A percentile compares a stretch with the other conserved stretches of the same genome.
Evolutionary conservation across 1,139 yeast species (phyloP).

Genomic region (Suhomyces anneliseae): DNA sequence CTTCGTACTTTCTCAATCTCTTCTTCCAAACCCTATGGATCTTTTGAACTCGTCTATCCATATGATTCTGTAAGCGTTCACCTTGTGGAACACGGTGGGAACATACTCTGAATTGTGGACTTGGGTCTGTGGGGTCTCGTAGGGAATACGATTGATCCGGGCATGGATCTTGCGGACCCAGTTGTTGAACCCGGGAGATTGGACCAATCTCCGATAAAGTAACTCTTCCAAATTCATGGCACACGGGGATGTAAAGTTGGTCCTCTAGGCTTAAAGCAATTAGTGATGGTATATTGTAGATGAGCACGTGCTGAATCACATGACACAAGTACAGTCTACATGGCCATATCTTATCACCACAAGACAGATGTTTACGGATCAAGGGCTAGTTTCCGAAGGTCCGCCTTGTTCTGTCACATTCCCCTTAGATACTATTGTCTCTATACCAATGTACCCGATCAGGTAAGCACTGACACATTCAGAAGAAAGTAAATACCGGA

Average conservation of each 20-base stretch:
- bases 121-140: conserved; percentile 20
- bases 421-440: too few species aligned
- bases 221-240: conserved; percentile 42
- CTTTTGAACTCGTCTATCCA: conserved; percentile 65
- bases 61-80: conserved; percentile 61
- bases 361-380: too few species aligned
- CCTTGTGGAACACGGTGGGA: conserved; percentile 56
- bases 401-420: too few species aligned
- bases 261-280: too few species aligned
- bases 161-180: conserved; percentile 69
- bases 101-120: conserved; percentile 25
- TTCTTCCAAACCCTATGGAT: conserved; percentile 41
- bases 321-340: neutral
- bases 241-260: too few species aligned
- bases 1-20: neutral
- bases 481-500: too few species aligned
- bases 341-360: neutral
- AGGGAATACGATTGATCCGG: conserved; percentile 59
- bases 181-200: conserved; percentile 63
- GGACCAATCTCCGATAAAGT: conserved; percentile 41
- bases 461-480: too few species aligned
- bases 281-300: too few species aligned
- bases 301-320: neutral
- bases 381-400: too few species aligned
- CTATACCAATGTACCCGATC: too few species aligned